Evolutionary conservation across 2,329 filamentous ascomycete species (phyloP), one percentile per base, ranked within the genome.

Genomic region (Alternaria solani): DNA sequence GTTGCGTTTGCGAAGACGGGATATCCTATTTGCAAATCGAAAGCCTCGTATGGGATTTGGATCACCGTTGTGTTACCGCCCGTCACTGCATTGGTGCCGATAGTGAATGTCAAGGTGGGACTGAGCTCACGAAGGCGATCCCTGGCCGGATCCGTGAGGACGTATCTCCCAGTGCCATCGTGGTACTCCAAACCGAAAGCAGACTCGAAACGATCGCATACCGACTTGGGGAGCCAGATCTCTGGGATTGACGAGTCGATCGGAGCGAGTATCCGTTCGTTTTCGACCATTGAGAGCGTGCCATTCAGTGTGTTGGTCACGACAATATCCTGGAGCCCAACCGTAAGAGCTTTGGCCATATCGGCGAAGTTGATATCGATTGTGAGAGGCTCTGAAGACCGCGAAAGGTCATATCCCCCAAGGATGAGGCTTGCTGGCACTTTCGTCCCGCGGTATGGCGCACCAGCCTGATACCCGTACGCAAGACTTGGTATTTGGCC

Each of bases 1-100:
- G 86, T 88, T 38, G 87, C 84, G 66, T 88, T 88, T 55, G 86
- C 80, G 8, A 89, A 77, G 2, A 84, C 85, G 74, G 80, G 69
- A 85, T 86, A 79, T 0, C 80, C 78, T 14, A 76, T 63, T 32
- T 77, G 68, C 7, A 82, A 67, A 54, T 83, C 80, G 62, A 84
- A 83, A 4, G 81, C 79, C 11, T 73, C 73, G 55, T 83, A 84
- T 3, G 81, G 80, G 0, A 83, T 67, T 3, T 70, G 71, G 30
- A 83, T 79, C 49, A n/a, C 3, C 1, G 44, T 51, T 11, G 36
- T 56, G 16, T 56, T 56, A 2, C 54, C 54, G 1, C 36, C 26
- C 14, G 30, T 41, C 1, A 48, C 30, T 0, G 30, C 30, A 1
- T 48, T 12, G 12, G 46, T 12, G 12, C 46, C 46, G 0, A 36